Conservation (phyloP, 148 eudicot species). For the Rhododendron simsii region DNA sequence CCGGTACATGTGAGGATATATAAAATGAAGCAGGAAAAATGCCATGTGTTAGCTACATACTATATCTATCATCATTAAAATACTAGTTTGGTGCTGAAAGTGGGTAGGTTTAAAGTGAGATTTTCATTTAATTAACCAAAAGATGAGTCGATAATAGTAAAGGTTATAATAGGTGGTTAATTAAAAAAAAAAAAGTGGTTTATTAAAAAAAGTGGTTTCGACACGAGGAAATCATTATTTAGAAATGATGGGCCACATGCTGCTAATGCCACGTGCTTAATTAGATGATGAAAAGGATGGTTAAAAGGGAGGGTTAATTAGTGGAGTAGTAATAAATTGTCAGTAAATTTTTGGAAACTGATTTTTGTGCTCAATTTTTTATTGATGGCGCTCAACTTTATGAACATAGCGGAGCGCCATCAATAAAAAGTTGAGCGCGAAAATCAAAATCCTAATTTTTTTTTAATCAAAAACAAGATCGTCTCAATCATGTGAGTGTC, state of each 20-base stretch:
- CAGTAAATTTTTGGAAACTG: not conserved
- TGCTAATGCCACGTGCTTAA: not conserved
- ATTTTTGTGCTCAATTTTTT: no score
- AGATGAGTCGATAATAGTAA: not conserved
- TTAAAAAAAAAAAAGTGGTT: not conserved
- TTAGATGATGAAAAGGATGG: not conserved
- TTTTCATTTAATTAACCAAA: not conserved
- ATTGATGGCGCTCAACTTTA: no score
- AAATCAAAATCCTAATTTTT: not conserved
- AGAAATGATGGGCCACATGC: not conserved
- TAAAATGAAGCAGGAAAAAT: no score
- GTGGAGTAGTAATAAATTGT: not conserved
- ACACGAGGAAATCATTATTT: not conserved
- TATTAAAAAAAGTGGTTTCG: not conserved
- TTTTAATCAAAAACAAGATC: not conserved
- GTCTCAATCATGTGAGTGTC: not conserved
- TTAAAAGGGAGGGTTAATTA: not conserved
- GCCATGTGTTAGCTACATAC: no score
- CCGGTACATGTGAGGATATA: no score
- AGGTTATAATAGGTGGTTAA: not conserved
- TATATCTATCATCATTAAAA: no score
- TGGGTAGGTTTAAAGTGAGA: not conserved
- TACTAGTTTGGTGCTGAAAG: not conserved
- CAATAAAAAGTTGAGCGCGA: no score
- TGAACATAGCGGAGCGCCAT: no score